These are phyloP conservation scores for Diutina scorzettiae DNA, from an alignment of 1,139 yeast species.

Conservation along the genomic window DNA sequence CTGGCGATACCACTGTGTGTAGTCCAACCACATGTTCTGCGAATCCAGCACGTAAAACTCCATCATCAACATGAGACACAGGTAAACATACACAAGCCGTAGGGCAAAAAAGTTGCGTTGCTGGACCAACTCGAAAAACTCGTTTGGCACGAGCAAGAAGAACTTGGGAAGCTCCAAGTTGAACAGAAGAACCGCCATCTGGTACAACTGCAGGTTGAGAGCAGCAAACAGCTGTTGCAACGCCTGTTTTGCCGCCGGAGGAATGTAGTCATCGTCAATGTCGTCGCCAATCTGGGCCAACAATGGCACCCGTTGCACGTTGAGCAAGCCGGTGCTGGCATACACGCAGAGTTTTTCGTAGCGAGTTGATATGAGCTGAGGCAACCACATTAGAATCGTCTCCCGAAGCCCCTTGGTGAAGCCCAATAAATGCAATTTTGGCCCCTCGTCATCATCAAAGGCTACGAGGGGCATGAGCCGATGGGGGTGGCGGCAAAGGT, in stretches of 20 bases:
- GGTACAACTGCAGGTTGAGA: constrained; percentile 11
- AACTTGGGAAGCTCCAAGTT: constrained; percentile 21
- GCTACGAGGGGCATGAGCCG: constrained; percentile 18
- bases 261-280: constrained; percentile 9
- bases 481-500: constrained; percentile 22
- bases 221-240: constrained; percentile 10
- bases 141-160: constrained; percentile 14
- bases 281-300: constrained; percentile 8
- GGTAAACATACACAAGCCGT: constrained; percentile 16
- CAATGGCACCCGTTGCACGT: constrained; percentile 6
- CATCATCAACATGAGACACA: constrained; percentile 13
- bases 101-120: constrained; percentile 15
- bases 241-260: constrained; percentile 10
- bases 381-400: constrained; percentile 7
- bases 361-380: constrained; percentile 14
- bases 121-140: constrained; percentile 14
- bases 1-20: constrained; percentile 15
- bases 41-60: constrained; percentile 14
- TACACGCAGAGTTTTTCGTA: constrained; percentile 11
- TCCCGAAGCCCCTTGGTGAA: neutral
- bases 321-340: constrained; percentile 8
- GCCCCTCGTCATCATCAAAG: constrained; percentile 13
- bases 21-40: constrained; percentile 19
- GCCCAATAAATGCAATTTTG: neutral
- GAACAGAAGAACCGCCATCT: constrained; percentile 12